phyloP scores from a whole-genome alignment of 129 eudicot genomes.

The Flaveria brownii region DNA sequence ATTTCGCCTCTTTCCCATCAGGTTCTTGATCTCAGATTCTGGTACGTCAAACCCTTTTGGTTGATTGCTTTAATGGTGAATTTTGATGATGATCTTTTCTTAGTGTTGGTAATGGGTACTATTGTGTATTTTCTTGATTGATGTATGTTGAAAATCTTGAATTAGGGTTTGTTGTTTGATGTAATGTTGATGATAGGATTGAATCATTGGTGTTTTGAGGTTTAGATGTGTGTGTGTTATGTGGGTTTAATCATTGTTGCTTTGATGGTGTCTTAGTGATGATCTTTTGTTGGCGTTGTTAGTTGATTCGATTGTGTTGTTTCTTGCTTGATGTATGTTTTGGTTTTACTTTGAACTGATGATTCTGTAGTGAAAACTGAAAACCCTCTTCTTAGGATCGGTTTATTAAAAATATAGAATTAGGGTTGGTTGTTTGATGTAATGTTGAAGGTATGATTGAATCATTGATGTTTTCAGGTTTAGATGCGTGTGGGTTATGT shows the following conservation, averaged over 20 bases:
- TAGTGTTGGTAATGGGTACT: background rate
- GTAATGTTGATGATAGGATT: too few species aligned
- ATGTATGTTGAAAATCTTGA: too few species aligned
- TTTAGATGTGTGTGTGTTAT: background rate
- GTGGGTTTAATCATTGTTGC: background rate
- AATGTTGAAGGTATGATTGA: background rate
- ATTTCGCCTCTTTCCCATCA: background rate
- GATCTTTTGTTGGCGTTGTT: background rate
- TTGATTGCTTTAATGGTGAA: background rate
- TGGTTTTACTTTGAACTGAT: background rate
- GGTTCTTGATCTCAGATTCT: slow-evolving; percentile 7
- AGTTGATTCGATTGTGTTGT: background rate
- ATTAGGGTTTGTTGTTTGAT: too few species aligned
- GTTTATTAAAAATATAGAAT: background rate
- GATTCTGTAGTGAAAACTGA: background rate
- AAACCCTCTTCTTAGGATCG: background rate
- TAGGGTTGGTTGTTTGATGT: slow-evolving; percentile 14
- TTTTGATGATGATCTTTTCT: background rate
- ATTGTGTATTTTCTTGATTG: background rate
- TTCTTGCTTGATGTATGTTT: background rate
- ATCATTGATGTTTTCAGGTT: background rate
- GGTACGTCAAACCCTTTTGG: slow-evolving; percentile 24
- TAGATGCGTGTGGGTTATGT: too few species aligned
- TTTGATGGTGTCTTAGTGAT: background rate
- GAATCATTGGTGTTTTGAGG: too few species aligned